These are phyloP conservation scores for Betula pendula DNA, from an alignment of 306 rosid species.

Conservation along the genomic window DNA sequence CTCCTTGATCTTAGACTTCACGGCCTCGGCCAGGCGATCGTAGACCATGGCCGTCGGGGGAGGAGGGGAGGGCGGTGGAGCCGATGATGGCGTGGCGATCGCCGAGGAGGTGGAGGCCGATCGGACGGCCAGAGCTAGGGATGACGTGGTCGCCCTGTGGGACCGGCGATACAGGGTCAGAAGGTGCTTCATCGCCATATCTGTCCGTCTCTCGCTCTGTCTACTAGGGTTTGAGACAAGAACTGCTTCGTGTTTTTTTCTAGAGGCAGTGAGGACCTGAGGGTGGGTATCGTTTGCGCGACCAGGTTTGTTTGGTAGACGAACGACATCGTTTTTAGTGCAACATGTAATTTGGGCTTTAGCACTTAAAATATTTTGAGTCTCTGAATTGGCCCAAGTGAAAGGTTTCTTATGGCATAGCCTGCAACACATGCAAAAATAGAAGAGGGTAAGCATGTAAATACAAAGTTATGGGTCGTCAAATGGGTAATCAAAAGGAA, in stretches of 20 bases:
- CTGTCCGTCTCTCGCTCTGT: constrained; percentile 16
- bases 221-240: constrained; percentile 52
- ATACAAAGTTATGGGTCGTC: no score
- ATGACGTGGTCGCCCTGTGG: constrained; percentile 28
- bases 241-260: not conserved
- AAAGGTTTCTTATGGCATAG: no score
- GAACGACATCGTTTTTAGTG: no score
- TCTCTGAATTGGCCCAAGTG: no score
- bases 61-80: constrained; percentile 56
- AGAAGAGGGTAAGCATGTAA: no score
- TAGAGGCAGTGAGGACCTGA: not conserved
- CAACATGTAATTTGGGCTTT: no score
- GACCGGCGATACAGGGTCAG: constrained; percentile 71
- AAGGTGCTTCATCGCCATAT: constrained; percentile 76
- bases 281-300: no score
- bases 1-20: constrained; percentile 62
- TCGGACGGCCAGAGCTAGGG: constrained; percentile 39
- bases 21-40: constrained; percentile 81
- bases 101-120: constrained; percentile 50
- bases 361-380: no score
- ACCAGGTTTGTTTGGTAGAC: no score
- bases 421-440: no score
- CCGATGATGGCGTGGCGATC: constrained; percentile 29
- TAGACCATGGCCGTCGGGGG: constrained; percentile 85
- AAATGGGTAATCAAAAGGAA: no score